Evolutionary conservation across 441 rosid species (phyloP).

Genomic region (Daphne laureola): DNA sequence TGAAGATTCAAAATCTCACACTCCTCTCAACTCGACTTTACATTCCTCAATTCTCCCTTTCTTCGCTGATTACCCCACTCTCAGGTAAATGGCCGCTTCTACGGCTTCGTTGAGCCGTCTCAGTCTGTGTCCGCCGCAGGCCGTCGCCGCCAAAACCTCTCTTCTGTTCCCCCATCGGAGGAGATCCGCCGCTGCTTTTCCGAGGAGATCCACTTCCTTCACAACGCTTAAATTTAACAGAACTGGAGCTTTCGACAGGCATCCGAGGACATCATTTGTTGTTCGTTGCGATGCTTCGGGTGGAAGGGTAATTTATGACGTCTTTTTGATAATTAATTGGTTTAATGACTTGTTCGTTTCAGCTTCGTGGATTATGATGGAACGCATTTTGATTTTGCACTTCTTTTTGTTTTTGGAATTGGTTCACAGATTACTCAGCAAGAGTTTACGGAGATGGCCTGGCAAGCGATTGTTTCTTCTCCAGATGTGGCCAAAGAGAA

Average conservation of each 20-base stretch:
- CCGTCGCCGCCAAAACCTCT: constrained; percentile 16
- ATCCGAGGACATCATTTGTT: constrained; percentile 21
- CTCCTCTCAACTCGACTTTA: too few species aligned
- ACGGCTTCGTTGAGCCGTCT: constrained; percentile 40
- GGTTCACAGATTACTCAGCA: constrained; percentile 74
- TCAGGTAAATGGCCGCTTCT: constrained; percentile 32
- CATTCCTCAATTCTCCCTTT: neutral
- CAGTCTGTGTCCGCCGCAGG: constrained; percentile 20
- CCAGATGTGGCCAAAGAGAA: constrained; percentile 94
- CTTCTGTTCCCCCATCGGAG: constrained; percentile 23
- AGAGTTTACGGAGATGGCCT: constrained; percentile 97
- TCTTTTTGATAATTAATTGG: neutral
- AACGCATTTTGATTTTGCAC: neutral
- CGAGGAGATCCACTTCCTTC: constrained; percentile 27
- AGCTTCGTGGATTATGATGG: constrained; percentile 1
- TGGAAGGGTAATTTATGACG: constrained; percentile 48
- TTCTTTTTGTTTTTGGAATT: constrained; percentile 4
- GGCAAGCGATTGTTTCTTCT: constrained; percentile 93
- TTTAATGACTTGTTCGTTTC: neutral
- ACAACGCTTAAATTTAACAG: constrained; percentile 25
- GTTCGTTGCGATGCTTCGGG: constrained; percentile 61
- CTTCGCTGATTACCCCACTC: constrained; percentile 9
- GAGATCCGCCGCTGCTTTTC: constrained; percentile 30
- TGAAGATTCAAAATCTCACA: too few species aligned
- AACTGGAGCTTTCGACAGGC: constrained; percentile 16